Evolutionary conservation across 495 filamentous ascomycete species (phyloP).

Genomic region (Penicillium herquei): DNA sequence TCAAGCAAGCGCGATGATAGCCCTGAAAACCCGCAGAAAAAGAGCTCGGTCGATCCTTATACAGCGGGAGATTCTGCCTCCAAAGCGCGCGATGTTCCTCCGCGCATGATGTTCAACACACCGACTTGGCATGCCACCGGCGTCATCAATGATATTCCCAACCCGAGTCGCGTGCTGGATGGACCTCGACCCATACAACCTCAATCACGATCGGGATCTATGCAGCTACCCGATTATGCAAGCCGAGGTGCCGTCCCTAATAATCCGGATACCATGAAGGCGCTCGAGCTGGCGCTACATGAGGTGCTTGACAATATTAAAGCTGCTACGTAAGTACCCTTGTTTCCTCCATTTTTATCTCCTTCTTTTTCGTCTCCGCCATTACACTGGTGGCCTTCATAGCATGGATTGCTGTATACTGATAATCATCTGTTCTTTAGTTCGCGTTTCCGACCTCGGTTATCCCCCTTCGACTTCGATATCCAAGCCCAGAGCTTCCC

Average conservation of each 20-base stretch:
- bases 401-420: background rate
- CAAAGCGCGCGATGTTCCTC: conserved; percentile 39
- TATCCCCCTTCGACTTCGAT: conserved; percentile 77
- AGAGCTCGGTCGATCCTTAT: conserved; percentile 27
- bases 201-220: conserved; percentile 43
- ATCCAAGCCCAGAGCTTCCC: conserved; percentile 78
- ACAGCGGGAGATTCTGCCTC: conserved; percentile 22
- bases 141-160: conserved; percentile 73
- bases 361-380: background rate
- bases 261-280: conserved; percentile 70
- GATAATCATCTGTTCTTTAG: conserved; percentile 14
- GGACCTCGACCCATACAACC: conserved; percentile 39
- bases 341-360: conserved; percentile 7
- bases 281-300: conserved; percentile 78
- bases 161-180: conserved; percentile 38
- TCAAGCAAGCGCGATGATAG: conserved; percentile 52
- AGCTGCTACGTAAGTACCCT: conserved; percentile 68
- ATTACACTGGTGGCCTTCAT: background rate
- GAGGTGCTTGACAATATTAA: conserved; percentile 76
- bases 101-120: conserved; percentile 55
- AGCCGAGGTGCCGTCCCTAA: conserved; percentile 55
- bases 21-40: conserved; percentile 35
- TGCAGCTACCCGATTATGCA: conserved; percentile 55
- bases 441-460: conserved; percentile 37
- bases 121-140: conserved; percentile 77